phyloP scores from a whole-genome alignment of 1,139 yeast species.

The Spathaspora sp. region DNA sequence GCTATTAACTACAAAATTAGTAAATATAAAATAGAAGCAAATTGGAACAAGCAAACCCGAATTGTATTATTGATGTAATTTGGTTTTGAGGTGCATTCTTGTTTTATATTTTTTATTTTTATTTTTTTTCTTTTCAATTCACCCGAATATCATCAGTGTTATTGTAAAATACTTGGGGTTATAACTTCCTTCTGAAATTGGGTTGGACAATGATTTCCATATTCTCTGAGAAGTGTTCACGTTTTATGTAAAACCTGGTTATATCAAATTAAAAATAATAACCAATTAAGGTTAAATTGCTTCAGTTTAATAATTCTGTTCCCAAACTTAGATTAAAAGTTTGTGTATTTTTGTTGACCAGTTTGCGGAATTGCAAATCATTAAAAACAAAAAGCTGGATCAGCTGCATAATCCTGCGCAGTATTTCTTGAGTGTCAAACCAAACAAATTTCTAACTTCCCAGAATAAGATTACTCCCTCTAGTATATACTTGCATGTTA shows the following conservation, averaged over 20 bases:
- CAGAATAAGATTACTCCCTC: too few relatives aligned
- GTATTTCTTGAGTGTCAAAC: neutral
- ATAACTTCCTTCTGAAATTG: neutral
- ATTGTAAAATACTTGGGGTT: neutral
- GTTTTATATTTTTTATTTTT: neutral
- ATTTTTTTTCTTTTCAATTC: neutral
- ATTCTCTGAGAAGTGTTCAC: too few relatives aligned
- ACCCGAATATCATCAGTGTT: neutral
- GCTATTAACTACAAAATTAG: neutral
- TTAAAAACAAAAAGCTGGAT: neutral
- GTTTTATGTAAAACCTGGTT: too few relatives aligned
- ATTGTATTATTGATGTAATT: too few relatives aligned
- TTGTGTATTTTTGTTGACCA: neutral
- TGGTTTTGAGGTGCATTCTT: neutral
- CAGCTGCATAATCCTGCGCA: neutral
- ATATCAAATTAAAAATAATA: too few relatives aligned
- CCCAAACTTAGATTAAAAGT: neutral
- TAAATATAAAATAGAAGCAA: neutral
- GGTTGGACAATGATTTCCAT: neutral
- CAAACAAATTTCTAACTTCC: neutral
- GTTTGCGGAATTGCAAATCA: neutral
- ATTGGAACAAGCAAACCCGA: neutral
- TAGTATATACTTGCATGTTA: neutral
- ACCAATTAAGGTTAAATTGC: too few relatives aligned
- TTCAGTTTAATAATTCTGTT: neutral